Evolutionary conservation across 208 protist genomes (phyloP), one percentile per base, ranked within the genome.

Genomic region (Acanthamoeba lugdunensis): DNA sequence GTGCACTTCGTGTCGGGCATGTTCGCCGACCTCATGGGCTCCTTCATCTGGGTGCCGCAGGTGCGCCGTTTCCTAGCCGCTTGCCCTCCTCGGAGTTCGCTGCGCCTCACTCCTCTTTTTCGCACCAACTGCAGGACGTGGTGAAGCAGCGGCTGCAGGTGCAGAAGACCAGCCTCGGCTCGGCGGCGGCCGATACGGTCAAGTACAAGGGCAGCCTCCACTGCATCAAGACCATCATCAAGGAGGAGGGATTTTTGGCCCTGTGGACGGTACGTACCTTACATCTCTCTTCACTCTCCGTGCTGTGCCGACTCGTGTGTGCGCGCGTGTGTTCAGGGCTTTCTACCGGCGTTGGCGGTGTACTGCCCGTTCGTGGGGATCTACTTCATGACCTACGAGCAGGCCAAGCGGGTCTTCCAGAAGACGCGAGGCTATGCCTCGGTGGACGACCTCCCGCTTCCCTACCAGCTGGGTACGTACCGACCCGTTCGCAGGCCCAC

Each of bases 81-180:
- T 18, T n/a, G 14, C 58, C 21, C 58, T 13, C 58, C 13, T 18
- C 58, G 7, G 2, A 16, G 4, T 21, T 21, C 14, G 58, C 14
- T 7, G 5, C 11, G 14, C 9, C 48, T 79, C 50, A 63, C 16
- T 37, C 63, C 37, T 67, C 33, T 67, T 90, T 28, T 67, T 28
- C 6, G 6, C 21, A 1, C 65, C 84, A 50, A 1, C 30, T 48
- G 8, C 25, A 93, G 92, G 96, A 97, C 69, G 94, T 97, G 21
- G 93, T 97, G 21, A 97, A 97, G 93, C 96, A 97, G 30, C 61
- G 95, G 81, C 37, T 97, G 69, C 96, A 97, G 85, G 77, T 95
- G 45, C 95, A 96, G 81, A 37, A 92, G 82, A 93, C 91, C 69
- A 87, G 28, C 23, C 33, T 87, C n/a, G 11, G 4, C 14, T 16